A percentile compares a stretch with the other conserved stretches of the same genome.
Evolutionary conservation across 768 basidiomycete species (phyloP).

Genomic region (Galerina marginata): DNA sequence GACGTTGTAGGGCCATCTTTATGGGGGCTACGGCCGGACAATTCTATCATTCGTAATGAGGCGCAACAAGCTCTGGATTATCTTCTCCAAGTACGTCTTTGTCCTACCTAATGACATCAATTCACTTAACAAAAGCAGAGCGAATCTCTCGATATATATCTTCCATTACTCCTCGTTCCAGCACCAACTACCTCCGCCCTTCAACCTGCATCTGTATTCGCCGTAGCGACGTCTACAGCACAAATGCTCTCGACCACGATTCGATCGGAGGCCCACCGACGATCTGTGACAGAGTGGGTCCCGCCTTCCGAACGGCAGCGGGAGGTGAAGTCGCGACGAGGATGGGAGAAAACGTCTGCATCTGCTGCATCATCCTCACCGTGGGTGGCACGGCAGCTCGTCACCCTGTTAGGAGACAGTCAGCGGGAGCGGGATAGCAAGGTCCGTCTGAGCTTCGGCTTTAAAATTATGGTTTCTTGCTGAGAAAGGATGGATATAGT

Average conservation of each 20-base stretch:
- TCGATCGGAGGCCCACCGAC: constrained; percentile 54
- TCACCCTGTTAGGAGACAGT: constrained; percentile 50
- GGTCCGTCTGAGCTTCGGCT: constrained; percentile 32
- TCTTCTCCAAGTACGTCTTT: constrained; percentile 58
- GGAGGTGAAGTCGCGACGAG: constrained; percentile 63
- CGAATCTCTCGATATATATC: constrained; percentile 65
- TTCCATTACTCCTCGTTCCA: constrained; percentile 58
- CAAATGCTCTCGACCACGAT: constrained; percentile 62
- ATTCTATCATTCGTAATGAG: constrained; percentile 47
- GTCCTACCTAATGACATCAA: not conserved
- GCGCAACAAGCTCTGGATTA: constrained; percentile 63
- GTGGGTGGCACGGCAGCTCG: constrained; percentile 63
- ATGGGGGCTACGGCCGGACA: constrained; percentile 62
- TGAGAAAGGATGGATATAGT: constrained; percentile 35
- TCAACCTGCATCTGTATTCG: constrained; percentile 35
- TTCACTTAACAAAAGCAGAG: constrained; percentile 37
- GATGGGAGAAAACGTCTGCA: constrained; percentile 72
- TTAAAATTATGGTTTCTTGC: not conserved
- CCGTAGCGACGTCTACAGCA: constrained; percentile 52
- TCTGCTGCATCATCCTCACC: constrained; percentile 43
- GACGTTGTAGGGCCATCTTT: constrained; percentile 73
- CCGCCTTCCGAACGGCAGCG: constrained; percentile 60
- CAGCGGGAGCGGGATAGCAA: constrained; percentile 49
- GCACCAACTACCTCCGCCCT: constrained; percentile 24
- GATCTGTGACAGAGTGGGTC: constrained; percentile 62